Evolutionary conservation across 2,329 filamentous ascomycete species (phyloP), one percentile per base, ranked within the genome.

Genomic region (Grosmannia clavigera): DNA sequence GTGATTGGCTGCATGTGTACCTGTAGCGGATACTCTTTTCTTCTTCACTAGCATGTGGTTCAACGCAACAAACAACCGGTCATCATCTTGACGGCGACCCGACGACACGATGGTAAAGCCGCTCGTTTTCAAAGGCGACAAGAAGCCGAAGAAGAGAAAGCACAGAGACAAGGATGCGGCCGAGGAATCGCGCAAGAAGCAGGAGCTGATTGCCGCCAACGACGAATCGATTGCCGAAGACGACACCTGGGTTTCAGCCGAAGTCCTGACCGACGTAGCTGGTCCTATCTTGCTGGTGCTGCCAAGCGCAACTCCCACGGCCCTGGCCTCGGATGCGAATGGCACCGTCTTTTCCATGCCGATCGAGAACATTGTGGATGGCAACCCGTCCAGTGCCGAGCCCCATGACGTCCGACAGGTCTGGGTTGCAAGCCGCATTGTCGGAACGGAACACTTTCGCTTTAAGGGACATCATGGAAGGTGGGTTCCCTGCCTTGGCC

Each of bases 391-490:
- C n/a, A 96, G 85, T 5, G 90, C 92, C 10, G 94, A 99, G 74
- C 94, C 94, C 57, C 92, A 96, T 72, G 92, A 97, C 71, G 92
- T 97, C 62, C 80, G 92, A 62, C 92, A 96, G 75, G 94, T 99
- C 19, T 99, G 92, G 89, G 83, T 97, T 65, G 90, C 89, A 62
- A 95, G 88, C 66, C 82, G 81, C 65, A 86, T 96, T 14, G 82
- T 86, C 0, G 92, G 92, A 3, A 92, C 88, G 1, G 89, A 95
- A 64, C 80, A 81, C 40, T 86, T 90, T 66, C 87, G 88, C 61
- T 88, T 99, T 72, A 96, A 96, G 74, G 90, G 90, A 0, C 88
- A 92, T 67, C 89, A 96, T 73, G 92, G 91, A 64, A 87, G 83
- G 87, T 92, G 69, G 62, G 78, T 72, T 7, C 38, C 12, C 2